These are phyloP conservation scores for Cicer pinnatifidum DNA, from an alignment of 306 rosid genomes.

Conservation along the genomic window DNA sequence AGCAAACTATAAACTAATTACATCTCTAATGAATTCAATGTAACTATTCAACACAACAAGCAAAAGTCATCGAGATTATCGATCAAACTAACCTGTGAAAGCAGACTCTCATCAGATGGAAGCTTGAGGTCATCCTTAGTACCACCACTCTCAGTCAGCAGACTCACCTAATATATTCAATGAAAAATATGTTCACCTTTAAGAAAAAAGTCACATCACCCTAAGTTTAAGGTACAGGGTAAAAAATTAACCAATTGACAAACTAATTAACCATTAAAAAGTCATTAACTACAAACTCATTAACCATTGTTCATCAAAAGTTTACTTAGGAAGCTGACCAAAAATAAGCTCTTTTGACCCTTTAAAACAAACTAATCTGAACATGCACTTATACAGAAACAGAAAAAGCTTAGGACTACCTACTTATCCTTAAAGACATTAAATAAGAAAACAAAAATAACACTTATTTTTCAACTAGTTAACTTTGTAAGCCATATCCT, in stretches of 20 bases:
- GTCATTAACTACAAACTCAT: background rate
- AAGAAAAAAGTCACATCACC: background rate
- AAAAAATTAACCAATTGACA: conserved; percentile 10
- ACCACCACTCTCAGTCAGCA: conserved; percentile 86
- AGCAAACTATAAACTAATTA: background rate
- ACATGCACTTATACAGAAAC: background rate
- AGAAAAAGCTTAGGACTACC: background rate
- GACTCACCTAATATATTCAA: conserved; percentile 70
- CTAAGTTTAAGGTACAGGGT: background rate
- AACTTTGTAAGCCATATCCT: background rate
- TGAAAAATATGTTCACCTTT: conserved; percentile 14
- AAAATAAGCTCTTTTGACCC: background rate
- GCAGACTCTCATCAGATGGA: conserved; percentile 90
- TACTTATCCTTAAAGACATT: background rate
- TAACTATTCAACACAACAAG: conserved; percentile 9
- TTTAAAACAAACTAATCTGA: background rate
- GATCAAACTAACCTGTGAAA: conserved; percentile 63
- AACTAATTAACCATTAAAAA: conserved; percentile 20
- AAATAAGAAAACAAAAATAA: background rate
- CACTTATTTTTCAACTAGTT: background rate
- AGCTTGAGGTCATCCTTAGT: conserved; percentile 97
- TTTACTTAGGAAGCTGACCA: background rate
- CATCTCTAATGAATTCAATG: background rate
- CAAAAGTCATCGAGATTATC: conserved; percentile 9
- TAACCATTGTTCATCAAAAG: background rate